A percentile compares a stretch with the other conserved stretches of the same genome.
Conservation (phyloP, 2,329 filamentous ascomycete species). For the Escovopsis weberi region DNA sequence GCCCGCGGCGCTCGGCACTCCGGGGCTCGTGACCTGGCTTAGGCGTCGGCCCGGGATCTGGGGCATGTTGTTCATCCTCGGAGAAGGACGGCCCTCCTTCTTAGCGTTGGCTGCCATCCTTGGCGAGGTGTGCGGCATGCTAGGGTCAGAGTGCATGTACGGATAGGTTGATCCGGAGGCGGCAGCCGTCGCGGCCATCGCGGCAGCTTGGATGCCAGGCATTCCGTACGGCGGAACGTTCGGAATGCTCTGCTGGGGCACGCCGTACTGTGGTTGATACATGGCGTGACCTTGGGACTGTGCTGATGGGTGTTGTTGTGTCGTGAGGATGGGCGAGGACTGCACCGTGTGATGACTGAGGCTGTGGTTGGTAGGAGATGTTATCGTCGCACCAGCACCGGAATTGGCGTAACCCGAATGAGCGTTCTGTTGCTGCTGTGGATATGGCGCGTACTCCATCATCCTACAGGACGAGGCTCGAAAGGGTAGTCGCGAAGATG, state of each 20-base stretch:
- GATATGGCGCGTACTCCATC: slow-evolving; percentile 67
- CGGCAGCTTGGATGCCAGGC: slow-evolving; percentile 72
- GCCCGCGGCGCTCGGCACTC: slow-evolving; percentile 56
- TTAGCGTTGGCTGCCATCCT: slow-evolving; percentile 66
- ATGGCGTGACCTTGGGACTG: slow-evolving; percentile 57
- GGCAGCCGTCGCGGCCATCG: slow-evolving; percentile 82
- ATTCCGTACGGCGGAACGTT: slow-evolving; percentile 49
- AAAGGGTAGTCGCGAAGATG: slow-evolving; percentile 11
- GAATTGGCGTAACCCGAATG: slow-evolving; percentile 52
- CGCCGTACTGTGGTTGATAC: slow-evolving; percentile 66
- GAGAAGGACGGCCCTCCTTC: slow-evolving; percentile 58
- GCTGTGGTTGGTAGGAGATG: slow-evolving; percentile 58
- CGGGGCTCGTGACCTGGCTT: slow-evolving; percentile 64
- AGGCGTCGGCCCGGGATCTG: slow-evolving; percentile 52
- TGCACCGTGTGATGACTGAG: slow-evolving; percentile 54
- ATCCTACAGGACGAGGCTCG: slow-evolving; percentile 25
- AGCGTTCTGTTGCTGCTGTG: slow-evolving; percentile 52
- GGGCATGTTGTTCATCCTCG: slow-evolving; percentile 51
- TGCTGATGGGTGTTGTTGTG: slow-evolving; percentile 48
- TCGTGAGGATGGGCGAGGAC: slow-evolving; percentile 66
- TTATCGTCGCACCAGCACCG: slow-evolving; percentile 43
- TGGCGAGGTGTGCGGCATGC: slow-evolving; percentile 57
- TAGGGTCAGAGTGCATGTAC: slow-evolving; percentile 57
- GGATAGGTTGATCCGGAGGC: slow-evolving; percentile 71
- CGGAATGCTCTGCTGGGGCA: slow-evolving; percentile 61